Evolutionary conservation across 2,329 filamentous ascomycete species (phyloP), one percentile per base, ranked within the genome.

Genomic region (Scolecobasidium constrictum): DNA sequence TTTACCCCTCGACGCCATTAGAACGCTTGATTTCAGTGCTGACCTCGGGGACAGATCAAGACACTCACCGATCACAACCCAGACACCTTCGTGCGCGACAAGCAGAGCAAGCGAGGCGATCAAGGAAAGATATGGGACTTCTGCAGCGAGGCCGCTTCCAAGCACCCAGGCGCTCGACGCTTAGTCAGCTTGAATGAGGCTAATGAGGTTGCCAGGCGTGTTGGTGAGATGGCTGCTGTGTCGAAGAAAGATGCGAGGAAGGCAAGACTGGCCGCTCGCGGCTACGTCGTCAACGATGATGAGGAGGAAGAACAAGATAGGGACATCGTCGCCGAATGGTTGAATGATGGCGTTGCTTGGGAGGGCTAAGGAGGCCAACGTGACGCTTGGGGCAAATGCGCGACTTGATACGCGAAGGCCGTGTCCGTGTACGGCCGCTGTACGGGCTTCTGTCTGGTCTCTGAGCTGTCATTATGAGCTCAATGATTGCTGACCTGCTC

Each of bases 111-210:
- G 9, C 39, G 6, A 9, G 45, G 17, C 6, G n/a, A 4, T 15
- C 13, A 35, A 16, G 40, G 43, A 34, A 50, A 46, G 15, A 46
- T 71, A 28, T 62, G 60, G 57, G 47, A 60, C 28, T 22, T 69
- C 39, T 65, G 65, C 36, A 50, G 53, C 17, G 52, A 59, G 37
- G 47, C 49, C 7, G 51, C 55, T 37, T 46, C 47, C 6, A 53
- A 52, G 43, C 42, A 51, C 38, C 34, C 47, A 9, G 56, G 54
- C 15, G 75, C 72, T 62, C 62, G 73, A 48, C 67, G 64, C 49
- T 58, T 79, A 11, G 73, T 79, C 4, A 72, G 62, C 39, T 53
- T 79, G 43, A 65, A 68, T 31, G 75, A 80, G 54, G 75, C 75
- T 9, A 79, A 77, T 51, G 74, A 78, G 55, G 72, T 79, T 16